Evolutionary conservation across 2,329 filamentous ascomycete genomes (phyloP).

Genomic region (Aspergillus quadricinctus): DNA sequence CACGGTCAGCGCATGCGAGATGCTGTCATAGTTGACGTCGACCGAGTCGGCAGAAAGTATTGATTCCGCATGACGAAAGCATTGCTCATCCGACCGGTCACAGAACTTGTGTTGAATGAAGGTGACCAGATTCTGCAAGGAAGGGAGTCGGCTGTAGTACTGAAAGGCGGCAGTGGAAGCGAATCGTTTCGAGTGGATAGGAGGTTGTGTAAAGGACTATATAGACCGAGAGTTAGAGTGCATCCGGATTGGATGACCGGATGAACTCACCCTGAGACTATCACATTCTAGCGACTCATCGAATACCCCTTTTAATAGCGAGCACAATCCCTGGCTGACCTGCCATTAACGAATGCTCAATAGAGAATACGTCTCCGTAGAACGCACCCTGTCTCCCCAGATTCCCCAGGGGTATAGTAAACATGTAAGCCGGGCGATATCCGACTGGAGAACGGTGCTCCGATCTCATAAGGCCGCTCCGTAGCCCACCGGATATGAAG

Average conservation of each 20-base stretch:
- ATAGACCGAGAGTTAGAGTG: slow-evolving; percentile 31
- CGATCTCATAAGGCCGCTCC: slow-evolving; percentile 51
- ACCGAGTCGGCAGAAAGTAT: slow-evolving; percentile 58
- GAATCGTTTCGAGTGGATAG: slow-evolving; percentile 55
- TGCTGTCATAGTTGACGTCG: slow-evolving; percentile 73
- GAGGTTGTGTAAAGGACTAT: slow-evolving; percentile 54
- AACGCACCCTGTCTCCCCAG: neutral
- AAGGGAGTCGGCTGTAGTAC: slow-evolving; percentile 63
- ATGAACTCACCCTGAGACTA: slow-evolving; percentile 36
- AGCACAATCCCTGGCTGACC: slow-evolving; percentile 51
- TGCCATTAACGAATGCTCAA: neutral
- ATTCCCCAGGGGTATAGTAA: slow-evolving; percentile 60
- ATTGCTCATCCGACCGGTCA: slow-evolving; percentile 42
- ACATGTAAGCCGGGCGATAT: slow-evolving; percentile 77
- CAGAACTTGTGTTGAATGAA: slow-evolving; percentile 56
- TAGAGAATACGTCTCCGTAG: neutral
- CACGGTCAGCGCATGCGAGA: slow-evolving; percentile 61
- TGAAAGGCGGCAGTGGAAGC: slow-evolving; percentile 62
- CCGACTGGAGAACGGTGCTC: slow-evolving; percentile 69
- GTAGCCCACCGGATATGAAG: slow-evolving; percentile 78
- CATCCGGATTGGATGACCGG: neutral
- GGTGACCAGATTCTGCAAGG: slow-evolving; percentile 51
- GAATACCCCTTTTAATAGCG: slow-evolving; percentile 55
- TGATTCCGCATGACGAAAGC: slow-evolving; percentile 45
- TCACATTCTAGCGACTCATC: slow-evolving; percentile 53